Evolutionary conservation across 495 filamentous ascomycete species (phyloP).

Genomic region (Penicillium turbatum): DNA sequence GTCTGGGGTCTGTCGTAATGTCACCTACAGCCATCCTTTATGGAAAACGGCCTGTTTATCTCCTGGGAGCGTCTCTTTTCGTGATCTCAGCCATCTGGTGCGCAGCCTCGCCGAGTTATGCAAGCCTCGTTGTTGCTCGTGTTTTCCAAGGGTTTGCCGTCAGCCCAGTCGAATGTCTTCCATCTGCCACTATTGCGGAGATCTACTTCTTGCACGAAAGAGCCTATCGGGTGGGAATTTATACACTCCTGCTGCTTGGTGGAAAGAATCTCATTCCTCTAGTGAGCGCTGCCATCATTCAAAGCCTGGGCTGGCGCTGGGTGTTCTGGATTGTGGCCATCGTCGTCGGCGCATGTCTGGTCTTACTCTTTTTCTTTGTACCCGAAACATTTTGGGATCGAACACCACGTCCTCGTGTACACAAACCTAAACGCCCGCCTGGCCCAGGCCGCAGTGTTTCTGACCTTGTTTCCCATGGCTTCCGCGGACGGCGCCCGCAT

Average conservation of each 20-base stretch:
- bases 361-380: conserved; percentile 81
- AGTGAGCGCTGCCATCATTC: conserved; percentile 81
- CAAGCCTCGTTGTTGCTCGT: conserved; percentile 74
- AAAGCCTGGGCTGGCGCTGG: conserved; percentile 80
- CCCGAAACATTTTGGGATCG: conserved; percentile 98
- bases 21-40: conserved; percentile 89
- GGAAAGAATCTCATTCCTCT: conserved; percentile 92
- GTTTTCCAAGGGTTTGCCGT: conserved; percentile 86
- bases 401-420: conserved; percentile 59
- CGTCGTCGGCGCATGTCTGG: conserved; percentile 68
- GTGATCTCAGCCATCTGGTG: conserved; percentile 80
- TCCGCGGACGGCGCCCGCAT: conserved; percentile 34
- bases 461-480: conserved; percentile 35
- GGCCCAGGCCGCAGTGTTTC: conserved; percentile 35
- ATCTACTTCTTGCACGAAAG: conserved; percentile 96
- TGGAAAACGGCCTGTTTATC: conserved; percentile 90
- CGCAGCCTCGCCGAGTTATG: conserved; percentile 73
- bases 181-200: conserved; percentile 91
- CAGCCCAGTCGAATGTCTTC: conserved; percentile 88
- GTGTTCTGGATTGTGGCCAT: conserved; percentile 80
- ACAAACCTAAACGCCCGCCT: conserved; percentile 31
- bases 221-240: conserved; percentile 93
- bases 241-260: conserved; percentile 81
- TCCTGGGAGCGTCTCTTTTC: conserved; percentile 71
- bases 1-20: conserved; percentile 75